Conservation (phyloP, 2,329 filamentous ascomycete genomes). For the Aurifilum marmelostoma region DNA sequence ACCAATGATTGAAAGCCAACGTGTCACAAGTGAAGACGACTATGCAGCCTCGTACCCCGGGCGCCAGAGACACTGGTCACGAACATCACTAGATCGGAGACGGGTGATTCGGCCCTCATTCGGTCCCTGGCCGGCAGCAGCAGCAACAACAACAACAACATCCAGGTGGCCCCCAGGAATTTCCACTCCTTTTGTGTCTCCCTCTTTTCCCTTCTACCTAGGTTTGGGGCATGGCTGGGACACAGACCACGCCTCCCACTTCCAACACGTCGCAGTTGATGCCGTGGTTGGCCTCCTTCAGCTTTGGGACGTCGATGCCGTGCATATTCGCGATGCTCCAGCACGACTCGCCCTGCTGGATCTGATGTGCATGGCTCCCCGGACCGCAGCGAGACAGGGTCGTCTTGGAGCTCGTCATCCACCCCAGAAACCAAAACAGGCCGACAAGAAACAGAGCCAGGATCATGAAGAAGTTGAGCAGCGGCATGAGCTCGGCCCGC, state of each 20-base stretch:
- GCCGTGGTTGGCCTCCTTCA: constrained; percentile 49
- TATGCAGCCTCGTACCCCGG: not conserved
- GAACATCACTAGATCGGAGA: not conserved
- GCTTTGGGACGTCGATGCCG: constrained; percentile 48
- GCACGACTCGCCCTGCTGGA: constrained; percentile 55
- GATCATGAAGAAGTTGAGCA: constrained; percentile 62
- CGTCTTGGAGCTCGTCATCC: constrained; percentile 31
- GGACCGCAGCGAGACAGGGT: constrained; percentile 32
- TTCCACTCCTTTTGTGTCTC: no score
- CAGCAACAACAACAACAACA: not conserved
- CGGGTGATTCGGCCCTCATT: not conserved
- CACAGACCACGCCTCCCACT: constrained; percentile 38
- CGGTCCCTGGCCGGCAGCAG: not conserved
- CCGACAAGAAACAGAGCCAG: constrained; percentile 54
- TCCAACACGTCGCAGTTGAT: constrained; percentile 52
- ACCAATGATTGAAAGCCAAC: not conserved
- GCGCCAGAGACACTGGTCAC: not conserved
- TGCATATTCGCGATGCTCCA: constrained; percentile 53
- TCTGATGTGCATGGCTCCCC: constrained; percentile 41
- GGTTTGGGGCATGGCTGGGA: constrained; percentile 26
- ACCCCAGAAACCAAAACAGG: constrained; percentile 52
- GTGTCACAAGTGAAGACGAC: not conserved
- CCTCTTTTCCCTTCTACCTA: not conserved
- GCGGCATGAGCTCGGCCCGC: constrained; percentile 56
- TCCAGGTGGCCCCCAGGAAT: not conserved